These are phyloP conservation scores for Cytospora leucostoma DNA, from an alignment of 2,329 filamentous ascomycete genomes.

Conservation along the genomic window DNA sequence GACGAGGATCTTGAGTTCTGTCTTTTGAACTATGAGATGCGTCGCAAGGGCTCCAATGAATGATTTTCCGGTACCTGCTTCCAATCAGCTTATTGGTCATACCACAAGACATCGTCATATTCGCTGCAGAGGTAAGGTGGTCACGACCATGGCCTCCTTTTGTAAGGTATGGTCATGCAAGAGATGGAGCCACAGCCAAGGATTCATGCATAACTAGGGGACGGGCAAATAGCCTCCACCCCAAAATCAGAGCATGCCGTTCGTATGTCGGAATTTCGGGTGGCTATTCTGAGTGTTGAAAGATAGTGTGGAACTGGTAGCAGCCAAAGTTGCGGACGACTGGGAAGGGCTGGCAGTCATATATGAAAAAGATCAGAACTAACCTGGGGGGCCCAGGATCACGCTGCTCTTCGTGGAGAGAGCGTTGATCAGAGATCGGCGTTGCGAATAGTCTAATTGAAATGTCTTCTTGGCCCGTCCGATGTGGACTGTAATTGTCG, in stretches of 20 bases:
- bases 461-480: constrained; percentile 16
- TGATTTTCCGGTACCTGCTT: constrained; percentile 70
- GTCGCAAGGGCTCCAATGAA: constrained; percentile 68
- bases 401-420: constrained; percentile 56
- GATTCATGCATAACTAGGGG: background rate
- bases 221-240: background rate
- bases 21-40: constrained; percentile 54
- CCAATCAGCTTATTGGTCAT: constrained; percentile 4
- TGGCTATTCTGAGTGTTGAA: background rate
- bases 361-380: background rate
- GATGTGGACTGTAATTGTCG: background rate
- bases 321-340: background rate
- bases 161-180: background rate
- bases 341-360: too few relatives aligned
- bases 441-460: constrained; percentile 49
- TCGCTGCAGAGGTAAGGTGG: background rate
- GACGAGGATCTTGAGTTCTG: constrained; percentile 58
- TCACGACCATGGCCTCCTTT: background rate
- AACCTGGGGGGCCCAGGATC: constrained; percentile 73
- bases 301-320: background rate
- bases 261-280: background rate
- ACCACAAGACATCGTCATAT: background rate
- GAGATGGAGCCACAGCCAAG: background rate
- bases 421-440: constrained; percentile 55
- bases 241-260: background rate